Evolutionary conservation across 305 asterid genomes (phyloP), one percentile per base, ranked within the genome.

Genomic region (Nicotiana rustica): DNA sequence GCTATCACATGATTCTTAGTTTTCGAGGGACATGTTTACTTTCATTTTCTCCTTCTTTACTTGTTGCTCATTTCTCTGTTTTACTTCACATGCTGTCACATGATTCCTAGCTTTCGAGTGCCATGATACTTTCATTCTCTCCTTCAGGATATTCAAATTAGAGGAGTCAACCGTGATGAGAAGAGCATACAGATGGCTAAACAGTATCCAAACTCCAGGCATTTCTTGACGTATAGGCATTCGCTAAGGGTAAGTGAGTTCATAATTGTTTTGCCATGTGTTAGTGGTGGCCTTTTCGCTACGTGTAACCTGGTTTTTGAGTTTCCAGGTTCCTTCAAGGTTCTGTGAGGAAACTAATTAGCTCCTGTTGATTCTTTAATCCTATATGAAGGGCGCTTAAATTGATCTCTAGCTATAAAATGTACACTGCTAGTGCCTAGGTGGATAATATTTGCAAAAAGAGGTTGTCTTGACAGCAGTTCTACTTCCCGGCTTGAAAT

Each of bases 151-250:
- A 95, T 97, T 83, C 98, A 93, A 91, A 97, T 95, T 86, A 90
- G 99, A 91, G 98, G 98, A 0, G 99, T 92, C 89, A 97, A 95
- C 80, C 91, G 99, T 86, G 99, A 95, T 85, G 96, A 91, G 88
- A 95, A 88, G 91, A 92, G 82, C 88, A 93, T 97, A 87, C 92
- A 92, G 81, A 95, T 95, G 98, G 98, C 98, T 15, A 83, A 86
- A 79, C 87, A 84, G 78, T 86, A 86, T 84, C 99, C 99, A 25
- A 97, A 97, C 89, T 97, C 99, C 68, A 91, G 90, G 92, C 99
- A 97, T 86, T 97, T 95, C 87, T 91, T 97, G 70, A 97, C 99
- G 15, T 97, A 95, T 89, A 93, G 93, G 59, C 99, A 95, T 84
- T 97, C 99, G 33, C 88, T 97, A 81, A 89, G 98, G 97, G 99